Evolutionary conservation across 1,284 basidiomycete species (phyloP).

Genomic region (Pyrrhoderma noxium): DNA sequence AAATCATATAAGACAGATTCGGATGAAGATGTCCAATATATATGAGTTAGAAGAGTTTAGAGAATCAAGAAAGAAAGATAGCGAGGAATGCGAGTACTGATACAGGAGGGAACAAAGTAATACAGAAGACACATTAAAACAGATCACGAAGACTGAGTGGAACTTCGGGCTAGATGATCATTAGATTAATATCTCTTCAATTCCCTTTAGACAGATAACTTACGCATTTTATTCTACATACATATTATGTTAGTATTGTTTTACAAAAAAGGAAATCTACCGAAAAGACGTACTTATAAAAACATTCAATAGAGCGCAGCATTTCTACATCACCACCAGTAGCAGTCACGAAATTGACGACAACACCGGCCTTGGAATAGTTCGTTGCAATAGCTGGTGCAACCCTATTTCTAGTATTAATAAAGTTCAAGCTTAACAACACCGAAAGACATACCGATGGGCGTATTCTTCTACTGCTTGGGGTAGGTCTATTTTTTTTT

Average conservation of each 20-base stretch:
- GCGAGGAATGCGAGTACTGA: slow-evolving; percentile 51
- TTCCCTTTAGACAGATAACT: slow-evolving; percentile 30
- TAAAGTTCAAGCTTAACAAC: background rate
- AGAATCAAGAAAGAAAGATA: slow-evolving; percentile 25
- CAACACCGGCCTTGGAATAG: slow-evolving; percentile 77
- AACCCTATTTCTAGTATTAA: slow-evolving; percentile 40
- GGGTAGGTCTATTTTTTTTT: slow-evolving; percentile 78
- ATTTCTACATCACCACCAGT: slow-evolving; percentile 97
- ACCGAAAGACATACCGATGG: slow-evolving; percentile 54
- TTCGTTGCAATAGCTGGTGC: slow-evolving; percentile 75
- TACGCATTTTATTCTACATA: slow-evolving; percentile 81
- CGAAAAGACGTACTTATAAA: slow-evolving; percentile 67
- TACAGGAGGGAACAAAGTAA: slow-evolving; percentile 53
- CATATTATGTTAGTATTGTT: slow-evolving; percentile 17
- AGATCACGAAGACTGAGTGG: slow-evolving; percentile 80
- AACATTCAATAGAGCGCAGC: slow-evolving; percentile 95
- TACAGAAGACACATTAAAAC: slow-evolving; percentile 44
- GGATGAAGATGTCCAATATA: slow-evolving; percentile 19
- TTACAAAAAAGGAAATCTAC: slow-evolving; percentile 19
- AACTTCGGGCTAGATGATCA: slow-evolving; percentile 64
- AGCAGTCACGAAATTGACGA: slow-evolving; percentile 93
- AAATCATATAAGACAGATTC: slow-evolving; percentile 58
- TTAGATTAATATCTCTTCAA: slow-evolving; percentile 18
- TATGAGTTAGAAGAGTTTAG: slow-evolving; percentile 29
- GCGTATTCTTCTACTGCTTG: slow-evolving; percentile 95